phyloP scores from a whole-genome alignment of 2,329 filamentous ascomycete genomes.

The Pyricularia sp. region DNA sequence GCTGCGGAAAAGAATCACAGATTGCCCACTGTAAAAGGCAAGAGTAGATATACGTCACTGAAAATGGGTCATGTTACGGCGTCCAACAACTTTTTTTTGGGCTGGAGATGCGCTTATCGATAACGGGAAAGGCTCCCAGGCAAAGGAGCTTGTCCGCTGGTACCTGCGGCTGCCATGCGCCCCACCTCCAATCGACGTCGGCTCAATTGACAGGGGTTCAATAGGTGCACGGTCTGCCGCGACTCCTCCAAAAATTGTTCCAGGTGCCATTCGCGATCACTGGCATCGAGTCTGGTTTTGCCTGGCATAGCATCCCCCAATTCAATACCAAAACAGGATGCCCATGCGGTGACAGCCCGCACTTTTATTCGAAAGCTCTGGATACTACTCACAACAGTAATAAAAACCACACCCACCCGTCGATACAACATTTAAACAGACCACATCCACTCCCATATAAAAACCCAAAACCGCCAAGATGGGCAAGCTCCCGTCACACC shows the following conservation, averaged over 20 bases:
- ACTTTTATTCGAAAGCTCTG: not conserved
- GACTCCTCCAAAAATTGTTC: not conserved
- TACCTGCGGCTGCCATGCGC: not conserved
- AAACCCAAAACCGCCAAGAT: not conserved
- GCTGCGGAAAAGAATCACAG: not conserved
- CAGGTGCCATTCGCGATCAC: not conserved
- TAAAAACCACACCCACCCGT: no score
- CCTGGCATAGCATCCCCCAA: not conserved
- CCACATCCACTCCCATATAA: constrained; percentile 1
- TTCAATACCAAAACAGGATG: not conserved
- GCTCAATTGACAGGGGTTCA: not conserved
- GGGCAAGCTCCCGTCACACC: constrained; percentile 19
- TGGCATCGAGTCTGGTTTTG: not conserved
- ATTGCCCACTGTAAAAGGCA: not conserved
- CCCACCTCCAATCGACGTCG: not conserved
- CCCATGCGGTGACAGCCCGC: not conserved
- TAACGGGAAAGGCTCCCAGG: not conserved
- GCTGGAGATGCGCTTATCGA: not conserved
- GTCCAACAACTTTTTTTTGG: not conserved
- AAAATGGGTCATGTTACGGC: not conserved
- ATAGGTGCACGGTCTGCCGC: not conserved
- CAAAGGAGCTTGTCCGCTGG: not conserved
- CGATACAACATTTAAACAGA: not conserved
- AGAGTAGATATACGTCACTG: not conserved
- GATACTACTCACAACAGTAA: no score